Conservation (phyloP, 805 yeast genomes). For the Helenozyma rhizophorensis region DNA sequence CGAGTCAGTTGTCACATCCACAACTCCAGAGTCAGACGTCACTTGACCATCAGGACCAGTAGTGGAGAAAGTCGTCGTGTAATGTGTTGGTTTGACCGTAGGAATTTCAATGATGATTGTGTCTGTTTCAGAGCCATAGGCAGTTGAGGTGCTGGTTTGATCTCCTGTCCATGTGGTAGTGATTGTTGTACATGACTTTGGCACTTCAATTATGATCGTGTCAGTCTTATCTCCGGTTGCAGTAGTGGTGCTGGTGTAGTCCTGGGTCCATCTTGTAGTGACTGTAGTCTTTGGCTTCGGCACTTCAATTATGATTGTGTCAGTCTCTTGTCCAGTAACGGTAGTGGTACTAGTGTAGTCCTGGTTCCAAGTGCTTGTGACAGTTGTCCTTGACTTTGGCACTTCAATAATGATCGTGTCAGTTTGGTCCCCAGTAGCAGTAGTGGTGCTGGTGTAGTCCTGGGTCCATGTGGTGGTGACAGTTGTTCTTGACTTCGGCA, state of each 20-base stretch:
- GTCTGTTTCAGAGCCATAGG: constrained; percentile 5
- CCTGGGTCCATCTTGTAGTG: background rate
- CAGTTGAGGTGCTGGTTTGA: background rate
- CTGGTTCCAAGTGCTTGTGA: constrained; percentile 5
- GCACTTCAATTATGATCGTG: constrained; percentile 11
- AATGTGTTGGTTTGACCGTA: constrained; percentile 5
- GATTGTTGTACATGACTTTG: constrained; percentile 2
- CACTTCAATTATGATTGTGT: constrained; percentile 7
- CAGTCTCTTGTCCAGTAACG: no score
- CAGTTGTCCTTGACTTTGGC: constrained; percentile 3
- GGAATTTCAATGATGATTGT: constrained; percentile 8
- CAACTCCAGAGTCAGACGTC: no score
- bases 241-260: constrained; percentile 2
- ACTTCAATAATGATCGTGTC: constrained; percentile 7
- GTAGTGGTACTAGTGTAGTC: background rate
- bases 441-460: no score
- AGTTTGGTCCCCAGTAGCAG: constrained; percentile 4
- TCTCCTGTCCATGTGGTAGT: constrained; percentile 6
- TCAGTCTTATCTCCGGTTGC: constrained; percentile 1
- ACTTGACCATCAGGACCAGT: no score
- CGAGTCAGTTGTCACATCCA: no score
- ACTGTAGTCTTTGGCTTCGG: background rate
- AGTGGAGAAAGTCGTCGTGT: no score
- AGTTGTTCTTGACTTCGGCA: constrained; percentile 6
- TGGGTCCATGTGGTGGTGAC: constrained; percentile 7